Evolutionary conservation across 805 yeast genomes (phyloP), one percentile per base, ranked within the genome.

Genomic region (Saturnispora quitensis): DNA sequence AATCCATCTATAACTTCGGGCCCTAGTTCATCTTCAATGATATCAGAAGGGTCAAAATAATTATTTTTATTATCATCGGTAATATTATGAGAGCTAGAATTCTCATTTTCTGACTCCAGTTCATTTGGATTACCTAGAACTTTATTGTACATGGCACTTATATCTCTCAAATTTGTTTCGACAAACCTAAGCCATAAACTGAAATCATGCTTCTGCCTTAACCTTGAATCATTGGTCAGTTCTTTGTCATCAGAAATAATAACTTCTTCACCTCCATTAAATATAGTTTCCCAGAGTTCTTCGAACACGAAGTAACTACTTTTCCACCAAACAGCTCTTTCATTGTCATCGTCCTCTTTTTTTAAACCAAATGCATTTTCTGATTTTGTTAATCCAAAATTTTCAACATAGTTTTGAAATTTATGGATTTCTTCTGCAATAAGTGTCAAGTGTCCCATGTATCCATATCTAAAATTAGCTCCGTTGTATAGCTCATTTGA

Each of bases 361-460:
- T 63, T 56, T 34, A 62, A 57, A 33, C 60, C 65, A 50, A 58
- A 61, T 27, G 67, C 65, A 51, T 66, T 67, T 36, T 65, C 69
- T 22, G 64, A 65, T 48, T 67, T 56, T 0, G 69, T 61, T 40
- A 63, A 48, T 10, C 69, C 70, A 54, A 66, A 66, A 50, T 63
- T 67, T 47, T 66, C 70, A 48, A 67, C 68, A 52, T 58, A 60
- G 52, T 62, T 65, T 53, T 68, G 71, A 50, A 79, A 79, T 65
- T 93, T 93, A 47, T 89, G 96, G 45, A 93, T 89, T 65, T 93
- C 99, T 65, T 93, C 99, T 48, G 96, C 89, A 52, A 93, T 88
- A 48, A 93, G 72, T 6, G 95, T 89, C 56, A 93, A 70, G 65
- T 93, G 99, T n/a, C 99, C 99, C 89, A 90, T 89, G 64, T 89